Conservation (phyloP, 1,139 yeast species). For the Torulaspora globosa region DNA sequence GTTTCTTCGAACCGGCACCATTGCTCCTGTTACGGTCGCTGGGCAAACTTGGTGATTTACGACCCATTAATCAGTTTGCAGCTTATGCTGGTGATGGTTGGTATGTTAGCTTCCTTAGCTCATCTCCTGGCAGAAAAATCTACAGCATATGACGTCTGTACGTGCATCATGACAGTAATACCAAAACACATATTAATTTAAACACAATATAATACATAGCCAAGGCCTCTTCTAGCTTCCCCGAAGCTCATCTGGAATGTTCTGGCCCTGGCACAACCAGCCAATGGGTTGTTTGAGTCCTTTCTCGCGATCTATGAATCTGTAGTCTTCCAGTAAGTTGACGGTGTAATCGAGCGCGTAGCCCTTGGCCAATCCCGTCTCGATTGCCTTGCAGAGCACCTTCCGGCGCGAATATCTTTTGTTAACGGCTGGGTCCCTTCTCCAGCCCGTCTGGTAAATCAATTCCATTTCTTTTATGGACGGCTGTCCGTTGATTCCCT, state of each 20-base stretch:
- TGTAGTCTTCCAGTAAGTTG: slow-evolving; percentile 37
- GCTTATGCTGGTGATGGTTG: background rate
- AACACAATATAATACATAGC: background rate
- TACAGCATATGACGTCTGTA: slow-evolving; percentile 1
- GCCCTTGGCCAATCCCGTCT: slow-evolving; percentile 37
- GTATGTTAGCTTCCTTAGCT: background rate
- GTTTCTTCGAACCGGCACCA: slow-evolving; percentile 3
- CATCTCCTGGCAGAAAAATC: slow-evolving; percentile 8
- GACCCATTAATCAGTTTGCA: slow-evolving; percentile 1
- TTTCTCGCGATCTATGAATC: slow-evolving; percentile 36
- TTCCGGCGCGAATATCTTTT: slow-evolving; percentile 42
- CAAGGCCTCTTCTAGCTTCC: slow-evolving; percentile 1
- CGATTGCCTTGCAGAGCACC: slow-evolving; percentile 41
- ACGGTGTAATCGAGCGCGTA: slow-evolving; percentile 37
- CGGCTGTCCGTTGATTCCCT: slow-evolving; percentile 40
- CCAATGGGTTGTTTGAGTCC: slow-evolving; percentile 41
- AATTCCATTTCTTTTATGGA: slow-evolving; percentile 40
- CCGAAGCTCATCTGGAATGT: slow-evolving; percentile 32
- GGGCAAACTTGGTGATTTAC: slow-evolving; percentile 7
- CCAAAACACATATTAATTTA: background rate
- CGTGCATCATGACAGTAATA: slow-evolving; percentile 6
- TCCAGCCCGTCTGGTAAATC: slow-evolving; percentile 41
- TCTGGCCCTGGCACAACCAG: slow-evolving; percentile 40
- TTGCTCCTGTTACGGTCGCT: slow-evolving; percentile 1
- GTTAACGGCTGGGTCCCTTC: slow-evolving; percentile 41